phyloP scores from a whole-genome alignment of 345 rosid genomes.

The Hibiscus mutabilis region DNA sequence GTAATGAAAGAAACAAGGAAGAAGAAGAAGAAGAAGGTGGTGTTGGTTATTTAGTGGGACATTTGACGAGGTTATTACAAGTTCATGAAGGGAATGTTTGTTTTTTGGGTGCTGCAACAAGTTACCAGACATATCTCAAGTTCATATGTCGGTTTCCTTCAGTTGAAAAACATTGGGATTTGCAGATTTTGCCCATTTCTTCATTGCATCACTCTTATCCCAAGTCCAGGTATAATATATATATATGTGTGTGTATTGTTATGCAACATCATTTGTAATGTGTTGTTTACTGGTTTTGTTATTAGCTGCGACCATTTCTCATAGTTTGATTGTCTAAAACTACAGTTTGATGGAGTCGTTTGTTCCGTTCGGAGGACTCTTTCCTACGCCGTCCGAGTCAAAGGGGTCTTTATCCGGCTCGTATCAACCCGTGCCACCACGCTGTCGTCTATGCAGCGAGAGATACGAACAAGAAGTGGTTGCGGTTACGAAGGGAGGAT shows the following conservation, averaged over 20 bases:
- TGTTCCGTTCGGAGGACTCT: conserved; percentile 60
- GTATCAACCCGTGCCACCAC: conserved; percentile 21
- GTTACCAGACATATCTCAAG: conserved; percentile 51
- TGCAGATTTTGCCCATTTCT: conserved; percentile 69
- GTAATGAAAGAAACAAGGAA: background rate
- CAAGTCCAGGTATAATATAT: conserved; percentile 52
- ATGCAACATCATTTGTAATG: background rate
- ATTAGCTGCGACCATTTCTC: background rate
- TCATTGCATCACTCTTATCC: conserved; percentile 44
- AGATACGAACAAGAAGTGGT: conserved; percentile 25
- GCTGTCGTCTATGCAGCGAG: conserved; percentile 32
- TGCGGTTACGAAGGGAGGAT: too few species aligned
- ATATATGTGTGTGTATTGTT: background rate
- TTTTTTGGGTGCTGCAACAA: conserved; percentile 56
- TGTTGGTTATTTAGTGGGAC: conserved; percentile 32
- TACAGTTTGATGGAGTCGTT: too few species aligned
- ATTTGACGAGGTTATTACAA: conserved; percentile 42
- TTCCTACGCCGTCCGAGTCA: conserved; percentile 53
- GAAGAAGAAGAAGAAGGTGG: conserved; percentile 21
- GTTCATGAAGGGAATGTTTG: conserved; percentile 40
- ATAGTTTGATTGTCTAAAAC: too few species aligned
- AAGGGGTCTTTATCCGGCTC: conserved; percentile 35
- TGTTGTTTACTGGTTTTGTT: background rate
- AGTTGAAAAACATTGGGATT: conserved; percentile 70
- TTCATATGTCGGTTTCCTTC: conserved; percentile 45